phyloP scores from a whole-genome alignment of 202 grass and related monocot species.

The Zizania palustris region DNA sequence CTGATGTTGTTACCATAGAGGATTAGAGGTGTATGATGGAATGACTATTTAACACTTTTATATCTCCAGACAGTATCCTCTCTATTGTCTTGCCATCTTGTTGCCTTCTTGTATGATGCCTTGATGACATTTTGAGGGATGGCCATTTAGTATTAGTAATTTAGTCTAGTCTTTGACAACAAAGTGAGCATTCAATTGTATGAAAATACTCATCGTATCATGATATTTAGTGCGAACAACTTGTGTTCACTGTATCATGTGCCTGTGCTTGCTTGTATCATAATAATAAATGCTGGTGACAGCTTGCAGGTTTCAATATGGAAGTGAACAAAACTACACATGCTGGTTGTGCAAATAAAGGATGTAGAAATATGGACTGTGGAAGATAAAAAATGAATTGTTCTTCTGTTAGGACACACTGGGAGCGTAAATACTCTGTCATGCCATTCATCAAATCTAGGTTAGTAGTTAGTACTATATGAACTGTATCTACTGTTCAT shows the following conservation, averaged over 20 bases:
- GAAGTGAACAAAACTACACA: slow-evolving; percentile 74
- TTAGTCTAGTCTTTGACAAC: slow-evolving; percentile 6
- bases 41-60: slow-evolving; percentile 8
- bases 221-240: slow-evolving; percentile 5
- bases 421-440: slow-evolving; percentile 87
- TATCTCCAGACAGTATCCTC: slow-evolving; percentile 34
- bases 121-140: slow-evolving; percentile 21
- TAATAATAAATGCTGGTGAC: slow-evolving; percentile 52
- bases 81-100: slow-evolving; percentile 27
- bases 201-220: slow-evolving; percentile 5
- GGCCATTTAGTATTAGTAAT: background rate
- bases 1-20: background rate
- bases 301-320: slow-evolving; percentile 94
- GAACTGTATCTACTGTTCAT: background rate
- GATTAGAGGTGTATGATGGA: slow-evolving; percentile 12
- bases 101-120: background rate
- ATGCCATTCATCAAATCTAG: slow-evolving; percentile 85
- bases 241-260: slow-evolving; percentile 28
- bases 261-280: slow-evolving; percentile 42
- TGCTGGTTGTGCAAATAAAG: slow-evolving; percentile 87
- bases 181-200: slow-evolving; percentile 15
- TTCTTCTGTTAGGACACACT: slow-evolving; percentile 74
- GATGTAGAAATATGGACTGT: slow-evolving; percentile 88
- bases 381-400: slow-evolving; percentile 60
- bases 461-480: no score